Evolutionary conservation across 331 rosid genomes (phyloP).

Genomic region (Pyracantha coccinea): DNA sequence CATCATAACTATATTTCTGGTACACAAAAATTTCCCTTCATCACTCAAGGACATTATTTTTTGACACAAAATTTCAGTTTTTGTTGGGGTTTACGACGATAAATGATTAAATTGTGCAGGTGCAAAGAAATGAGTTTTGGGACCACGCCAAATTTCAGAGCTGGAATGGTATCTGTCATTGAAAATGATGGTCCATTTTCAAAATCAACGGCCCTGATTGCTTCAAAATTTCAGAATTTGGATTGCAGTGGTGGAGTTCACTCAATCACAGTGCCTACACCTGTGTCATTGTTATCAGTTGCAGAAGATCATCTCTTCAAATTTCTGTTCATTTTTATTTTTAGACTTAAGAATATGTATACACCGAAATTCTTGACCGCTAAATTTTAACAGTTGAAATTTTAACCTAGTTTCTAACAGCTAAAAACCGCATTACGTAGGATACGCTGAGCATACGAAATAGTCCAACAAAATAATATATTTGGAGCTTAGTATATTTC

Average conservation of each 20-base stretch:
- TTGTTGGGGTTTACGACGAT: slow-evolving; percentile 14
- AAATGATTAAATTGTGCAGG: slow-evolving; percentile 17
- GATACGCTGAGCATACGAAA: no score
- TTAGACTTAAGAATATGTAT: not conserved
- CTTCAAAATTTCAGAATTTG: not conserved
- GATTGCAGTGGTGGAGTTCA: slow-evolving; percentile 10
- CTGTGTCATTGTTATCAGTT: slow-evolving; percentile 1
- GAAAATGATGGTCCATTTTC: slow-evolving; percentile 54
- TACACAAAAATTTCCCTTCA: no score
- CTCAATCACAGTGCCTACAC: slow-evolving; percentile 6
- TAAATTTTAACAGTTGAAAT: no score
- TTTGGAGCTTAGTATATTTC: slow-evolving; percentile 13
- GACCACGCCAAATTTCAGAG: slow-evolving; percentile 56
- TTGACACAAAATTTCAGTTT: not conserved
- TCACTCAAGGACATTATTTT: no score
- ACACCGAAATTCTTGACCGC: no score
- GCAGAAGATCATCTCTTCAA: not conserved
- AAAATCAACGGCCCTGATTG: slow-evolving; percentile 40
- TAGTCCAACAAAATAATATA: no score
- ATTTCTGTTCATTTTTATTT: not conserved
- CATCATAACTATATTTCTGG: no score
- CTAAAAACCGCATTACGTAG: no score
- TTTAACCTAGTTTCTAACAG: no score
- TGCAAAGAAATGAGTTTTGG: slow-evolving; percentile 29
- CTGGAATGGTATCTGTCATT: slow-evolving; percentile 53